These are phyloP conservation scores for Halophytophthora batemanensis DNA, from an alignment of 352 stramenopile genomes.

Conservation along the genomic window DNA sequence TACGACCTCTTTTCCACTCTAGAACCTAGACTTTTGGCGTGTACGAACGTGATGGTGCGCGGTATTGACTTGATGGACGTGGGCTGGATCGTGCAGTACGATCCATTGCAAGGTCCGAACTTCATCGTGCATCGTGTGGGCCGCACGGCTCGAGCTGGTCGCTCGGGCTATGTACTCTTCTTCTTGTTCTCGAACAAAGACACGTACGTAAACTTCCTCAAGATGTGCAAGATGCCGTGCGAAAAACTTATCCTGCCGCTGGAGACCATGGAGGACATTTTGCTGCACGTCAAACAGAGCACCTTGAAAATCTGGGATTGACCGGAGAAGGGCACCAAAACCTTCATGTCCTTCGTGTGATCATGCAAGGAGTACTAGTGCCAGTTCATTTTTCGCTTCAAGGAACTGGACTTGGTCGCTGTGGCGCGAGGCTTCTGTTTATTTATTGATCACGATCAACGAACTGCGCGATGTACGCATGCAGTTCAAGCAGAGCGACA, in stretches of 20 bases:
- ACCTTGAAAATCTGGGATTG: conserved; percentile 94
- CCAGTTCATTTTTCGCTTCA: conserved; percentile 98
- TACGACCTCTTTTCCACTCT: conserved; percentile 71
- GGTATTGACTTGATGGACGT: conserved; percentile 98
- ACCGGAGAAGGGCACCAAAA: conserved; percentile 98
- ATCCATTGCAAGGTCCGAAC: conserved; percentile 96
- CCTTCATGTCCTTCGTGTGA: conserved; percentile 98
- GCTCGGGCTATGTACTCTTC: conserved; percentile 89
- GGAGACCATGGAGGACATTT: conserved; percentile 71
- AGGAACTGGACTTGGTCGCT: conserved; percentile 94
- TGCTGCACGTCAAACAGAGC: conserved; percentile 88
- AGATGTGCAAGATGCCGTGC: conserved; percentile 93
- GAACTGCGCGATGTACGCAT: conserved; percentile 80
- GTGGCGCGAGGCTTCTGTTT: conserved; percentile 88
- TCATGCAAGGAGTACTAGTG: conserved; percentile 99
- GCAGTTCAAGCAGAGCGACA: conserved; percentile 80
- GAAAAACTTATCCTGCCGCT: conserved; percentile 68
- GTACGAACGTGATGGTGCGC: conserved; percentile 98
- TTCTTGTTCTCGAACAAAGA: conserved; percentile 97
- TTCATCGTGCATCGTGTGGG: conserved; percentile 99
- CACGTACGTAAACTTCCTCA: conserved; percentile 96
- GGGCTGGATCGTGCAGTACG: conserved; percentile 99
- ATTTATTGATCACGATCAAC: conserved; percentile 83
- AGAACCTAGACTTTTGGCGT: conserved; percentile 90
- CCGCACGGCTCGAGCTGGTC: conserved; percentile 94